phyloP scores from a whole-genome alignment of 305 asterid genomes.

The Solanum hybrid region DNA sequence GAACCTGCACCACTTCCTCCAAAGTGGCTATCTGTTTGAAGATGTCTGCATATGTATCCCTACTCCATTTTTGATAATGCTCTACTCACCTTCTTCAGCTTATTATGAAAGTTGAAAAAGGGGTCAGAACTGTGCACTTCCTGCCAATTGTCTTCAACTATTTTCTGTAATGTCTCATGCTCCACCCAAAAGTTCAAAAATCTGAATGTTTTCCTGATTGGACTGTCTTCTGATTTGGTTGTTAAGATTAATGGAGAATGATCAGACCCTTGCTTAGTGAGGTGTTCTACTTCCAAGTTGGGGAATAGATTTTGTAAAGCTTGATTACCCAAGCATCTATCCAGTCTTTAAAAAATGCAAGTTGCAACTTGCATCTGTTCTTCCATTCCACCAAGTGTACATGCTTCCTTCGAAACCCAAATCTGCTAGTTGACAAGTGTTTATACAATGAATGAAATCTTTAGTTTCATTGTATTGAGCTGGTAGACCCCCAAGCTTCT shows the following conservation, averaged over 20 bases:
- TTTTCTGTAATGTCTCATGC: not conserved
- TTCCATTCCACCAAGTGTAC: not conserved
- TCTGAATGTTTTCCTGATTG: not conserved
- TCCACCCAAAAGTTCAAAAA: not conserved
- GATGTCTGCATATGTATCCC: not conserved
- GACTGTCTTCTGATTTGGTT: not conserved
- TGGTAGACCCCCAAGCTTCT: not conserved
- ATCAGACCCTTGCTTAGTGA: not conserved
- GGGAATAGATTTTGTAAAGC: not conserved
- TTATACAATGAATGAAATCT: not conserved
- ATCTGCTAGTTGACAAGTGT: not conserved
- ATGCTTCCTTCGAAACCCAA: not conserved
- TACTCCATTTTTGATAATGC: not conserved
- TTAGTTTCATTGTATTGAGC: not conserved
- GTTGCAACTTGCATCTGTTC: not conserved
- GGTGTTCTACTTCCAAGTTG: not conserved
- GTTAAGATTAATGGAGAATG: not conserved
- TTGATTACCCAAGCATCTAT: not conserved
- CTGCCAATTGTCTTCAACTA: not conserved
- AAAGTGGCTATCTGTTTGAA: not conserved
- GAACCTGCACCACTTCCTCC: not conserved
- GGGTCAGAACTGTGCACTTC: not conserved
- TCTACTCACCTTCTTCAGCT: not conserved
- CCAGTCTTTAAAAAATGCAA: not conserved
- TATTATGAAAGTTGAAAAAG: not conserved